Evolutionary conservation across 768 basidiomycete genomes (phyloP).

Genomic region (Naganishia vaughanmartiniae): DNA sequence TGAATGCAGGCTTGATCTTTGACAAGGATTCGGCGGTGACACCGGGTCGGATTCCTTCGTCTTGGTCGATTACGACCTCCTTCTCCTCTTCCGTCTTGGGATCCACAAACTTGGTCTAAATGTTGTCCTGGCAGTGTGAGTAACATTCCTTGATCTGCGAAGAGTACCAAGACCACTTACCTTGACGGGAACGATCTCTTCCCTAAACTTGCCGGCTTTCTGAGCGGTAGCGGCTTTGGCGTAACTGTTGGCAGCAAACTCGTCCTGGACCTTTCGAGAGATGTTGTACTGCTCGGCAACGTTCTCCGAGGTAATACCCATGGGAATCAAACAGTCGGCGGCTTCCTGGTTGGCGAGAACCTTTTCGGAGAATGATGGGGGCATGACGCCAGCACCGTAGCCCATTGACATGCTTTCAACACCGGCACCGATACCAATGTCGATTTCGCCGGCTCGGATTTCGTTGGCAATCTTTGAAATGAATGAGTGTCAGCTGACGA

Average conservation of each 20-base stretch:
- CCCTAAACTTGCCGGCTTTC: slow-evolving; percentile 68
- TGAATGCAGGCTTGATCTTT: slow-evolving; percentile 79
- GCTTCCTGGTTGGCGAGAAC: slow-evolving; percentile 61
- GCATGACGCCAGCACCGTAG: slow-evolving; percentile 55
- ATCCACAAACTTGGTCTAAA: slow-evolving; percentile 54
- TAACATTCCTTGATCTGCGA: not conserved
- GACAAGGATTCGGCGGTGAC: slow-evolving; percentile 74
- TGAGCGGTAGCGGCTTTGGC: slow-evolving; percentile 69
- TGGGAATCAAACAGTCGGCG: slow-evolving; percentile 62
- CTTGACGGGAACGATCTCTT: slow-evolving; percentile 85
- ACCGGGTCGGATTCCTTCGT: slow-evolving; percentile 84
- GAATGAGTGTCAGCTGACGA: not conserved
- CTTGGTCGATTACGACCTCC: slow-evolving; percentile 61
- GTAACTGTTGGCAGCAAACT: slow-evolving; percentile 84
- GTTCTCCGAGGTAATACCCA: slow-evolving; percentile 65
- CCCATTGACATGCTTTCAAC: slow-evolving; percentile 55
- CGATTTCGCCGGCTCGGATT: slow-evolving; percentile 76
- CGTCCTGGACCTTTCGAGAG: slow-evolving; percentile 77
- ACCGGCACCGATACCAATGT: slow-evolving; percentile 75
- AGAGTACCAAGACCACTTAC: slow-evolving; percentile 35
- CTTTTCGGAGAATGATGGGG: slow-evolving; percentile 55
- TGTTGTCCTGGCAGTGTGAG: not conserved
- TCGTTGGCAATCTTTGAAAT: slow-evolving; percentile 68
- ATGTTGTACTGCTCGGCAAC: slow-evolving; percentile 58
- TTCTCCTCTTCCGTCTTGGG: slow-evolving; percentile 60